Conservation (phyloP, 208 protist species). For the Porcisia deanei region DNA sequence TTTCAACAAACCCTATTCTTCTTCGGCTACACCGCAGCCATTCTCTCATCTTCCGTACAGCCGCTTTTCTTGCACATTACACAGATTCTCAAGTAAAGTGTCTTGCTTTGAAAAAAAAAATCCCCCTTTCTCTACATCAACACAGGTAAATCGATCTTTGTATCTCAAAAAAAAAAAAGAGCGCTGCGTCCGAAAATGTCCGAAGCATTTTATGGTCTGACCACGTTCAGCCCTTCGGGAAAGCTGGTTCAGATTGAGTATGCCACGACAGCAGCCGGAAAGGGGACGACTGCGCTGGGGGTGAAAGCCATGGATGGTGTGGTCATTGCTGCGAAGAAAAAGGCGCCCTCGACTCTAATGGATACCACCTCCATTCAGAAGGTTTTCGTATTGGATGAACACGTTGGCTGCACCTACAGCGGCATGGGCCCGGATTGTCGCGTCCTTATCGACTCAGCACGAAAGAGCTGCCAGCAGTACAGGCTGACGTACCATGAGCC, state of each 20-base stretch:
- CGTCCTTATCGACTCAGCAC: constrained; percentile 95
- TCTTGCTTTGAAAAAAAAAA: neutral
- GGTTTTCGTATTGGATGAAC: constrained; percentile 92
- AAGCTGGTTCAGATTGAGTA: constrained; percentile 99
- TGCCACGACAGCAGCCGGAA: constrained; percentile 97
- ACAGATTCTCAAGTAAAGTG: neutral
- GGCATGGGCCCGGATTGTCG: constrained; percentile 99
- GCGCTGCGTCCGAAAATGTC: constrained; percentile 52
- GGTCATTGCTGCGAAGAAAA: constrained; percentile 99
- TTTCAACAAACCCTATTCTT: neutral
- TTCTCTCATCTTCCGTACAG: neutral
- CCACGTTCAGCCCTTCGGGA: constrained; percentile 99
- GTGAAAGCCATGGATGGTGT: constrained; percentile 98
- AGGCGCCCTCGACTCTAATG: constrained; percentile 94
- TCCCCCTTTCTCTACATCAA: neutral
- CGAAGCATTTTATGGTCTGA: constrained; percentile 98
- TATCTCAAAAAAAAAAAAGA: neutral
- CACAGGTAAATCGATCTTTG: neutral
- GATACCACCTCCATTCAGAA: constrained; percentile 96
- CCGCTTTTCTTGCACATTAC: neutral
- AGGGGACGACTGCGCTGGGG: constrained; percentile 92
- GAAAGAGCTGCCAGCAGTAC: constrained; percentile 97
- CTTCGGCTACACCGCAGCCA: neutral
- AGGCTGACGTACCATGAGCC: constrained; percentile 93
- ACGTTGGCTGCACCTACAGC: constrained; percentile 98